Conservation (phyloP, 805 yeast genomes). For the Hanseniaspora occidentalis region DNA sequence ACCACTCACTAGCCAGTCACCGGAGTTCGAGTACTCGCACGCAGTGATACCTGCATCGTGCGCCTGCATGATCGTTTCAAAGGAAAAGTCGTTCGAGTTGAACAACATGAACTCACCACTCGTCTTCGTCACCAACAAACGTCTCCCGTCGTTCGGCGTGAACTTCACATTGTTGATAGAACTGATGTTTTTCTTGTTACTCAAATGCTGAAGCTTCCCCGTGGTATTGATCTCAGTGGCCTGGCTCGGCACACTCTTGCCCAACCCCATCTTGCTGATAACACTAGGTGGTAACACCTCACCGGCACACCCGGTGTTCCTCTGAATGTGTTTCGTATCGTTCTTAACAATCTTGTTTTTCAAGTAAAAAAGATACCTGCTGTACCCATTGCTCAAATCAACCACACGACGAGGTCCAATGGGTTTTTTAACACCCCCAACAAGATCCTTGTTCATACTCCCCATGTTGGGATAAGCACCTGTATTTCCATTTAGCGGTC, state of each 20-base stretch:
- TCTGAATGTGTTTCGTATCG: neutral
- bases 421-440: neutral
- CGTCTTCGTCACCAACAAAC: slow-evolving; percentile 80
- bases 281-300: slow-evolving; percentile 21
- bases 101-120: slow-evolving; percentile 94
- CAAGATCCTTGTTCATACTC: neutral
- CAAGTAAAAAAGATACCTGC: neutral
- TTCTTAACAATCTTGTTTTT: neutral
- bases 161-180: slow-evolving; percentile 82
- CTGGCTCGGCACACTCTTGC: slow-evolving; percentile 6
- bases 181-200: slow-evolving; percentile 84
- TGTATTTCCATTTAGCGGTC: too few relatives aligned
- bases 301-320: slow-evolving; percentile 10
- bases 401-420: neutral
- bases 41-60: slow-evolving; percentile 85
- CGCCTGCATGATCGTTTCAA: slow-evolving; percentile 97
- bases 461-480: neutral
- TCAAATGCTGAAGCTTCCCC: slow-evolving; percentile 78
- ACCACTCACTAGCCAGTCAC: slow-evolving; percentile 89
- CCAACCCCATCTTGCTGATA: slow-evolving; percentile 10
- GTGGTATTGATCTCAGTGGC: slow-evolving; percentile 43
- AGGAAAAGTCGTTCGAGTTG: slow-evolving; percentile 91
- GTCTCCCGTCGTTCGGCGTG: slow-evolving; percentile 86
- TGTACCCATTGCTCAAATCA: neutral
- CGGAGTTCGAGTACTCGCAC: slow-evolving; percentile 72